A percentile compares a stretch with the other conserved stretches of the same genome.
Conservation (phyloP, 176 grass and related monocot genomes). For the Dactylis glomerata region DNA sequence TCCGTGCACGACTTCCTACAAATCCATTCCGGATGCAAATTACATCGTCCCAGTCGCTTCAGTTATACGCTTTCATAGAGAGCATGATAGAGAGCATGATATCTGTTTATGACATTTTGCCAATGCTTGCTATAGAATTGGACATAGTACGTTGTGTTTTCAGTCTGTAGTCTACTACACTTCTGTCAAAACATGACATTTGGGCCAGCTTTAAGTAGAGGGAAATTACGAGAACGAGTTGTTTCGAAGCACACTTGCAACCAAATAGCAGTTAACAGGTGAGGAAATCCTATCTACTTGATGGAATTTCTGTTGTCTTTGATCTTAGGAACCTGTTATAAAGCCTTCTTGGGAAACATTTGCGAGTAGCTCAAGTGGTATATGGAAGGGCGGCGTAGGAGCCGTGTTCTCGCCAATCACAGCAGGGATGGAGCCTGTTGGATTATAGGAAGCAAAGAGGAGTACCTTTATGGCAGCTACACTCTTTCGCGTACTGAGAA, state of each 20-base stretch:
- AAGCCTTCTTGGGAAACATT: constrained; percentile 39
- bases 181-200: too few species aligned
- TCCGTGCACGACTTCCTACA: background rate
- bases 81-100: background rate
- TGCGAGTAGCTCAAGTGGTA: constrained; percentile 49
- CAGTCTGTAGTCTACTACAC: background rate
- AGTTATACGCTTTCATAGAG: background rate
- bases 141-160: background rate
- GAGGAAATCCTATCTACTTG: too few species aligned
- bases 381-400: constrained; percentile 94
- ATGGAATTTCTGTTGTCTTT: too few species aligned
- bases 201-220: too few species aligned
- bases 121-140: background rate
- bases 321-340: too few species aligned
- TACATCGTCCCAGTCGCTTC: background rate
- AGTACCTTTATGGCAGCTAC: constrained; percentile 92
- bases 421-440: constrained; percentile 90
- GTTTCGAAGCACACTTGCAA: too few species aligned
- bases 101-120: background rate
- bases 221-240: too few species aligned
- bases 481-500: constrained; percentile 75
- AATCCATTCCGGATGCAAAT: background rate
- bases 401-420: constrained; percentile 83
- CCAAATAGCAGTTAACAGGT: too few species aligned
- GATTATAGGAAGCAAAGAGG: constrained; percentile 74